phyloP scores from a whole-genome alignment of 108 stramenopile genomes.

The Cyclotella choctawhatcheeana region DNA sequence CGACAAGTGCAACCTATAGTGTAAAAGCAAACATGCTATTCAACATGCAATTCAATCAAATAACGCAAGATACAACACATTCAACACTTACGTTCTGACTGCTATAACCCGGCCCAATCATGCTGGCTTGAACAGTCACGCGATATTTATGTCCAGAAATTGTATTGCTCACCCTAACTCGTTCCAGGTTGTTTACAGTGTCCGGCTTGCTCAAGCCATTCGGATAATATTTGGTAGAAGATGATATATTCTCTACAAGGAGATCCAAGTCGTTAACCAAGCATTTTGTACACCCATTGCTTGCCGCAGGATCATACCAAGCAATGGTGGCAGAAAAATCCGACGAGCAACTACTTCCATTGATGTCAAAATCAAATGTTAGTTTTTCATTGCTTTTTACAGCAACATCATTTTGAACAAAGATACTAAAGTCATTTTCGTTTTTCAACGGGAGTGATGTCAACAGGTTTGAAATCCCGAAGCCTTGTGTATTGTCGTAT shows the following conservation, averaged over 20 bases:
- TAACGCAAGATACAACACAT: too few relatives aligned
- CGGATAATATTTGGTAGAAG: conserved; percentile 25
- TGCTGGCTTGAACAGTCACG: conserved; percentile 9
- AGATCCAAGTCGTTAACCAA: conserved; percentile 77
- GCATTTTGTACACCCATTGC: conserved; percentile 46
- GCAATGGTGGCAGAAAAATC: conserved; percentile 55
- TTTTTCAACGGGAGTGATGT: conserved; percentile 20
- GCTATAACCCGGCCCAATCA: conserved; percentile 28
- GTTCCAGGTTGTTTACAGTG: conserved; percentile 40
- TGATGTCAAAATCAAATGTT: conserved; percentile 19
- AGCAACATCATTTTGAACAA: conserved; percentile 23
- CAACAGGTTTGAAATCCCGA: conserved; percentile 43
- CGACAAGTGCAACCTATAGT: conserved; percentile 30
- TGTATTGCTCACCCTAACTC: conserved; percentile 25
- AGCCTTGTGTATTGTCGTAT: conserved; percentile 59
- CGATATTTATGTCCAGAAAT: conserved; percentile 6
- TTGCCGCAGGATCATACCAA: conserved; percentile 72
- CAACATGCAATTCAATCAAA: too few relatives aligned
- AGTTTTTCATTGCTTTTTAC: conserved; percentile 3
- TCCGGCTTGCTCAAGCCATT: conserved; percentile 33
- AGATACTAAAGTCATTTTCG: conserved; percentile 37
- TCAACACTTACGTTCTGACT: conserved; percentile 9
- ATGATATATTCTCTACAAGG: conserved; percentile 9
- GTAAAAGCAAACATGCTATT: too few relatives aligned
- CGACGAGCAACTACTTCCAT: conserved; percentile 21